Conservation (phyloP, 2,329 filamentous ascomycete genomes). For the Colletotrichum nymphaeae region DNA sequence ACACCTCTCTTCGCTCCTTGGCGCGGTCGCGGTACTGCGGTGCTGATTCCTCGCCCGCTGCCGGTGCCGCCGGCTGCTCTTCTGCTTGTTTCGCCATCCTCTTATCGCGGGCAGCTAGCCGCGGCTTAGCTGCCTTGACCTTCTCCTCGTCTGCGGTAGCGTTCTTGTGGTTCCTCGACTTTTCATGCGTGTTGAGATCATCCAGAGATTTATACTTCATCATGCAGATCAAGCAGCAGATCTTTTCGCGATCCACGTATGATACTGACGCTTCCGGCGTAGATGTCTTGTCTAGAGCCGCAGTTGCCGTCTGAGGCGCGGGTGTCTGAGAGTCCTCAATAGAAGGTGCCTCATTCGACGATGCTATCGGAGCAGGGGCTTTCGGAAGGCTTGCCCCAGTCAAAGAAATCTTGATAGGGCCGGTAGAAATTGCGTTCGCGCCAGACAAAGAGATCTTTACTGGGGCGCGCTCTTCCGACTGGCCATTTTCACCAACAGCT, state of each 20-base stretch:
- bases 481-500: background rate
- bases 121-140: slow-evolving; percentile 60
- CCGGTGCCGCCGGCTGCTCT: slow-evolving; percentile 34
- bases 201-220: slow-evolving; percentile 58
- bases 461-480: slow-evolving; percentile 28
- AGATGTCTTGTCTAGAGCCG: slow-evolving; percentile 27
- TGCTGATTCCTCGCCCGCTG: slow-evolving; percentile 27
- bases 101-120: slow-evolving; percentile 50
- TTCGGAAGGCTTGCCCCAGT: slow-evolving; percentile 18
- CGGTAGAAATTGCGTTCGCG: slow-evolving; percentile 5
- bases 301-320: background rate
- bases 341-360: background rate
- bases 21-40: slow-evolving; percentile 73
- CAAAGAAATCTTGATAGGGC: slow-evolving; percentile 48
- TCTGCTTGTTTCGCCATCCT: slow-evolving; percentile 45
- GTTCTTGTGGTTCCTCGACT: slow-evolving; percentile 54
- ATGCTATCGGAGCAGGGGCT: slow-evolving; percentile 1
- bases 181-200: slow-evolving; percentile 55
- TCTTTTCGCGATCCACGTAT: slow-evolving; percentile 67
- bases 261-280: slow-evolving; percentile 48
- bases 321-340: background rate
- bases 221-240: slow-evolving; percentile 59
- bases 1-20: slow-evolving; percentile 72
- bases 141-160: slow-evolving; percentile 52
- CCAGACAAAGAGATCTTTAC: slow-evolving; percentile 38